Percentiles rank a stretch among this genome's conserved stretches.
Conservation (phyloP, 768 basidiomycete genomes). For the Podaxis sp. region DNA sequence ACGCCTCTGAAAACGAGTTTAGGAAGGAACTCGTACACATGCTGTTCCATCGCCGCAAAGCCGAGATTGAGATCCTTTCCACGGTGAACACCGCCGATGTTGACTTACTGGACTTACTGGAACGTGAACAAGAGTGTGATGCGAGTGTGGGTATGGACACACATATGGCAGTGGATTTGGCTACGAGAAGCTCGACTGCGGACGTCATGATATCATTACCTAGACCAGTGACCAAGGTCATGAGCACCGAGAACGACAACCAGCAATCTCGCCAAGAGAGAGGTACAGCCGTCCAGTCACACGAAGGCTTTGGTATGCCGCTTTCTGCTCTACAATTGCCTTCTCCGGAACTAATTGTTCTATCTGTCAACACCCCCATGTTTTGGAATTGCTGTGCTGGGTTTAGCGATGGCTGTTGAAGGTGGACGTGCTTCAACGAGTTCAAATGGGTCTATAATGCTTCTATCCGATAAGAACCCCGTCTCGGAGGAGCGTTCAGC, state of each 20-base stretch:
- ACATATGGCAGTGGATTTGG: background rate
- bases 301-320: background rate
- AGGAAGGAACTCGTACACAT: constrained; percentile 82
- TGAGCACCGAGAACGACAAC: background rate
- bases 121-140: background rate
- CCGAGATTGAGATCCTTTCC: constrained; percentile 80
- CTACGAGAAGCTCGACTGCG: background rate
- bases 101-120: background rate
- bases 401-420: background rate
- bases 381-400: background rate
- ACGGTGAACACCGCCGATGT: background rate
- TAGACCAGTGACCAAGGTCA: background rate
- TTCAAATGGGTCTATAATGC: too few species aligned
- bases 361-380: background rate
- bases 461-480: too few species aligned
- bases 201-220: background rate
- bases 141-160: background rate
- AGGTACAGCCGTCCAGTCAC: background rate
- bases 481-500: too few species aligned
- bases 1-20: background rate
- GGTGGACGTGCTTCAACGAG: too few species aligned
- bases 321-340: background rate
- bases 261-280: background rate
- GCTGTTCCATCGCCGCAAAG: constrained; percentile 80
- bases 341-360: background rate